Conservation (phyloP, 768 basidiomycete genomes). For the Mycena albidolilacea region DNA sequence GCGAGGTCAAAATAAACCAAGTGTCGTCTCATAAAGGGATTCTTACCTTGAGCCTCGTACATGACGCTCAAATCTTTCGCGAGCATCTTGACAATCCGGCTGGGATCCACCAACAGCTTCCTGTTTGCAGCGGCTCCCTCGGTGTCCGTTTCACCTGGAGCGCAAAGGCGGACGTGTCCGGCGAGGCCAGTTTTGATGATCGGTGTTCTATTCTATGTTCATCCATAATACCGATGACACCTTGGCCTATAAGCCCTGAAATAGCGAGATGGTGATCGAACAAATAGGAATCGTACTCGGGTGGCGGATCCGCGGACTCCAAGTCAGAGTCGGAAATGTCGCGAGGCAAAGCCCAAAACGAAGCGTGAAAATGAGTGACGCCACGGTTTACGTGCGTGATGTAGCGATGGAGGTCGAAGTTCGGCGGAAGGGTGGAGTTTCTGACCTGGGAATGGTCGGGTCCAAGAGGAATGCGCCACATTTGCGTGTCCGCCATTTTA, state of each 20-base stretch:
- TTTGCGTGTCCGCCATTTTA: not conserved
- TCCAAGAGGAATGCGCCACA: slow-evolving; percentile 1
- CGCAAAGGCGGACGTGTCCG: slow-evolving; percentile 16
- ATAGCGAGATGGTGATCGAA: not conserved
- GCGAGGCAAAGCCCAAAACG: slow-evolving; percentile 9
- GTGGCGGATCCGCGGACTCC: not conserved
- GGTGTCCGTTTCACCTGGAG: slow-evolving; percentile 22
- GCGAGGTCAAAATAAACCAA: too few species aligned
- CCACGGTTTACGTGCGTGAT: slow-evolving; percentile 32
- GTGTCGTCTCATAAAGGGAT: not conserved
- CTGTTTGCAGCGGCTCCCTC: slow-evolving; percentile 15
- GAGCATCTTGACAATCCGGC: slow-evolving; percentile 14
- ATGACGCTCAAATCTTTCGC: not conserved
- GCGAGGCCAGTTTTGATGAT: not conserved
- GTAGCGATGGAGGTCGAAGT: slow-evolving; percentile 23
- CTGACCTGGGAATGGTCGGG: not conserved
- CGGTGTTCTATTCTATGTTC: not conserved
- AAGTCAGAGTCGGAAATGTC: slow-evolving; percentile 15
- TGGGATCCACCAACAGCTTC: slow-evolving; percentile 16
- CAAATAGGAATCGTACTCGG: not conserved
- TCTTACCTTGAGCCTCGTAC: not conserved
- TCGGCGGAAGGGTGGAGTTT: not conserved
- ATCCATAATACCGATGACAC: slow-evolving; percentile 7
- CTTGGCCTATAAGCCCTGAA: not conserved
- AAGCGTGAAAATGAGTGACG: slow-evolving; percentile 23